Evolutionary conservation across 2,329 filamentous ascomycete species (phyloP).

Genomic region (Diplocarpon rosae): DNA sequence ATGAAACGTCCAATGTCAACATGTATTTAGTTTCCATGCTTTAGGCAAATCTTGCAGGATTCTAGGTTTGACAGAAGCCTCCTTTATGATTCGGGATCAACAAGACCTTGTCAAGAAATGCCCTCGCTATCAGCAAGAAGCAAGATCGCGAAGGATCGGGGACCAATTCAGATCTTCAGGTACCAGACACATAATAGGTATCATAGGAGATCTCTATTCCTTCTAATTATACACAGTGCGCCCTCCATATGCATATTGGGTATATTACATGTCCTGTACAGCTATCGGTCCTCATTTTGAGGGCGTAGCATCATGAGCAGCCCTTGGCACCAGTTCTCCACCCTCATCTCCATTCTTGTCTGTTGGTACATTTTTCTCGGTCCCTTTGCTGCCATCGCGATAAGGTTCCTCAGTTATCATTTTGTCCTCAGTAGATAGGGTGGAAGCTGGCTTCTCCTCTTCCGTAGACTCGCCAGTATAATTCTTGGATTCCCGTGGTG

Average conservation of each 20-base stretch:
- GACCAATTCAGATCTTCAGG: background rate
- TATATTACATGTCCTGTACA: slow-evolving; percentile 22
- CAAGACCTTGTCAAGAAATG: background rate
- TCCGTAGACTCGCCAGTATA: background rate
- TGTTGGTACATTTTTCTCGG: slow-evolving; percentile 11
- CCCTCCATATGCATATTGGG: slow-evolving; percentile 11
- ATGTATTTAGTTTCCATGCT: no score
- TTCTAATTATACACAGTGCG: slow-evolving; percentile 4
- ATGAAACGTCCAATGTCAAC: no score
- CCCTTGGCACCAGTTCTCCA: slow-evolving; percentile 37
- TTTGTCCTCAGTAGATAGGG: slow-evolving; percentile 3
- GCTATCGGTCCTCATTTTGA: slow-evolving; percentile 9
- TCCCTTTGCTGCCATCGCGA: slow-evolving; percentile 19
- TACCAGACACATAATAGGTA: background rate
- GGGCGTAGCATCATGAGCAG: slow-evolving; percentile 33
- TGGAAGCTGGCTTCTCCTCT: slow-evolving; percentile 4
- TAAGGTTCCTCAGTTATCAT: slow-evolving; percentile 19
- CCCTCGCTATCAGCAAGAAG: background rate
- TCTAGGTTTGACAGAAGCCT: background rate
- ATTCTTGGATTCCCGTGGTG: slow-evolving; percentile 1
- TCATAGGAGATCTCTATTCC: slow-evolving; percentile 7
- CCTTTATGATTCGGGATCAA: background rate
- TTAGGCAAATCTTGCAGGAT: background rate
- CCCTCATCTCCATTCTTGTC: slow-evolving; percentile 27
- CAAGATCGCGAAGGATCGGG: background rate